Conservation (phyloP, 352 stramenopile species). For the Globisporangium spiculum region DNA sequence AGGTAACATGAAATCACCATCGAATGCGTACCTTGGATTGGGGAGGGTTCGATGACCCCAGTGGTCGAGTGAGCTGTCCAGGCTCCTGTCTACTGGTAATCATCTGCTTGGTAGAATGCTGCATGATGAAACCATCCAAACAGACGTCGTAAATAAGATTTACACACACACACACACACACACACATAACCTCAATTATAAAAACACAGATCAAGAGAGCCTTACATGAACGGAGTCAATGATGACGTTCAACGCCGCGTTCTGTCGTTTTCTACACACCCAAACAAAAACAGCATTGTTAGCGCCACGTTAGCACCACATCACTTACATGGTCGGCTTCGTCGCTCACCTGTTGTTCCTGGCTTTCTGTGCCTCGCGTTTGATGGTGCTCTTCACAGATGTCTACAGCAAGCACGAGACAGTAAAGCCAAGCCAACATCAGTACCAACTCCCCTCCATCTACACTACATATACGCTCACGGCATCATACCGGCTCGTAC, state of each 20-base stretch:
- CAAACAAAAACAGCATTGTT: background rate
- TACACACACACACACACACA: background rate
- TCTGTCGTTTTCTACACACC: slow-evolving; percentile 13
- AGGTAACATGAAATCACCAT: background rate
- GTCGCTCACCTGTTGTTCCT: background rate
- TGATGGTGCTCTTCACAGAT: slow-evolving; percentile 5
- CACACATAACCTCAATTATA: background rate
- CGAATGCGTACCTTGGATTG: too few species aligned
- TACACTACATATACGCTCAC: background rate
- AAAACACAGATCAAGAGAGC: background rate
- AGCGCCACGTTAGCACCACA: background rate
- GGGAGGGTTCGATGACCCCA: background rate
- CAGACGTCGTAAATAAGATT: background rate
- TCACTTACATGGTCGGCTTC: background rate
- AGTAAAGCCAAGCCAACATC: background rate
- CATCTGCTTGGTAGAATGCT: slow-evolving; percentile 7
- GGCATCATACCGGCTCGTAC: background rate
- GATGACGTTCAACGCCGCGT: slow-evolving; percentile 12
- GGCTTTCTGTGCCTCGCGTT: slow-evolving; percentile 4
- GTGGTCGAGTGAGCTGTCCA: background rate
- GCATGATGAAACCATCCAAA: background rate
- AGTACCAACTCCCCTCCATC: background rate
- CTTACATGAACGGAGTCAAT: slow-evolving; percentile 8
- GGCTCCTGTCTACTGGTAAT: background rate
- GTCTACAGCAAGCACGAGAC: background rate